phyloP scores from a whole-genome alignment of 2,329 filamentous ascomycete genomes.

The Saccharata proteae region DNA sequence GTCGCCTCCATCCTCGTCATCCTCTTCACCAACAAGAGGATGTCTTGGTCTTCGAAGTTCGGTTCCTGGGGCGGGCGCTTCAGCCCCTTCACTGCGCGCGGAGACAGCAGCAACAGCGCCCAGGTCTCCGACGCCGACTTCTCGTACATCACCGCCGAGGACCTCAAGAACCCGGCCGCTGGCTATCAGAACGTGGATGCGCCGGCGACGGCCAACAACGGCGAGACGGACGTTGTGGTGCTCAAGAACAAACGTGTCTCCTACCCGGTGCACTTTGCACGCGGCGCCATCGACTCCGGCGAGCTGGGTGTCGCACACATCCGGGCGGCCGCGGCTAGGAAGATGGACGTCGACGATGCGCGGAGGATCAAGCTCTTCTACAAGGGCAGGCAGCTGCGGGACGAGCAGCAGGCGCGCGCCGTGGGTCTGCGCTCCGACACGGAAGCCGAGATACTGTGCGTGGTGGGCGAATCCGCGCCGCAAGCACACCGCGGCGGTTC shows the following conservation, averaged over 20 bases:
- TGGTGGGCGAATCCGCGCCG: conserved; percentile 40
- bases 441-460: conserved; percentile 47
- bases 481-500: conserved; percentile 29
- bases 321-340: conserved; percentile 52
- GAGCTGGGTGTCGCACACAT: conserved; percentile 56
- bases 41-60: conserved; percentile 36
- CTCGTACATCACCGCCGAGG: conserved; percentile 71
- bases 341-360: conserved; percentile 49
- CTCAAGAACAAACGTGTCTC: conserved; percentile 56
- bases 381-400: conserved; percentile 60
- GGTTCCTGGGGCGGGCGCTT: conserved; percentile 34
- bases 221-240: conserved; percentile 56
- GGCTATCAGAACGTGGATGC: conserved; percentile 13
- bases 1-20: conserved; percentile 25
- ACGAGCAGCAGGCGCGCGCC: conserved; percentile 44
- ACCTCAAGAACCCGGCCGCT: conserved; percentile 54
- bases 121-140: conserved; percentile 66
- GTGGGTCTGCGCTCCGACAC: conserved; percentile 48
- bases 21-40: conserved; percentile 24
- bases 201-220: conserved; percentile 12
- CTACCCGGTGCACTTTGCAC: conserved; percentile 61
- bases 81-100: conserved; percentile 35
- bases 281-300: conserved; percentile 63
- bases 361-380: conserved; percentile 56
- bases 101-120: conserved; percentile 20